Evolutionary conservation across 2,329 filamentous ascomycete genomes (phyloP).

Genomic region (Neonectria coccinea): DNA sequence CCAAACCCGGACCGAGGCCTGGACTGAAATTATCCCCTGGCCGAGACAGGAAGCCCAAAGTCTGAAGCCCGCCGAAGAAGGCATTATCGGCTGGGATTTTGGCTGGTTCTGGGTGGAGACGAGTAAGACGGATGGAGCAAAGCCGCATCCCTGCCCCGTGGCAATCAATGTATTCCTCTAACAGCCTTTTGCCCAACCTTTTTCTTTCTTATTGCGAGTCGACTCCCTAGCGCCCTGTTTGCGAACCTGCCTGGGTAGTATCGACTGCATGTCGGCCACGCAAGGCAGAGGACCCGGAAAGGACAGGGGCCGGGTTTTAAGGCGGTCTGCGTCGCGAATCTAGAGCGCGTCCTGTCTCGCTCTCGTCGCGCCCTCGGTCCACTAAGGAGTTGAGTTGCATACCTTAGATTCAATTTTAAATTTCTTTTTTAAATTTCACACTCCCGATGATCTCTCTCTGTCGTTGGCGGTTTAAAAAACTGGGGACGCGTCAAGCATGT

Average conservation of each 20-base stretch:
- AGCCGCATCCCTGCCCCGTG: not conserved
- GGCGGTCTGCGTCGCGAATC: conserved; percentile 1
- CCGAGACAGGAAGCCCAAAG: not conserved
- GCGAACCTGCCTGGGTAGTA: not conserved
- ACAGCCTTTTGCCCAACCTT: not conserved
- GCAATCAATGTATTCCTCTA: not conserved
- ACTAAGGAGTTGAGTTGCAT: not conserved
- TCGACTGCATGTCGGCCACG: not conserved
- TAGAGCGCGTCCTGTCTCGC: not conserved
- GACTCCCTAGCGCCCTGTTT: too few relatives aligned
- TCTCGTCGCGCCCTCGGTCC: not conserved
- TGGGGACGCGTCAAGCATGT: not conserved
- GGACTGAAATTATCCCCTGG: not conserved
- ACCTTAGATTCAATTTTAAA: not conserved
- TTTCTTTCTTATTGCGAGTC: not conserved
- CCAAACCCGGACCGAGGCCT: not conserved
- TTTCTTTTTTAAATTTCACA: not conserved
- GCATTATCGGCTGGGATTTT: not conserved
- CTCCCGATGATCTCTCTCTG: not conserved
- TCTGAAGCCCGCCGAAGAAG: not conserved
- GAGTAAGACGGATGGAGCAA: not conserved
- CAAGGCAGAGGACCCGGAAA: not conserved
- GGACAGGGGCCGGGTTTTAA: not conserved
- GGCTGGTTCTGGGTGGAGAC: not conserved
- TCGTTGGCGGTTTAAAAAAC: not conserved